Conservation (phyloP, 306 rosid species). For the Alnus glutinosa region DNA sequence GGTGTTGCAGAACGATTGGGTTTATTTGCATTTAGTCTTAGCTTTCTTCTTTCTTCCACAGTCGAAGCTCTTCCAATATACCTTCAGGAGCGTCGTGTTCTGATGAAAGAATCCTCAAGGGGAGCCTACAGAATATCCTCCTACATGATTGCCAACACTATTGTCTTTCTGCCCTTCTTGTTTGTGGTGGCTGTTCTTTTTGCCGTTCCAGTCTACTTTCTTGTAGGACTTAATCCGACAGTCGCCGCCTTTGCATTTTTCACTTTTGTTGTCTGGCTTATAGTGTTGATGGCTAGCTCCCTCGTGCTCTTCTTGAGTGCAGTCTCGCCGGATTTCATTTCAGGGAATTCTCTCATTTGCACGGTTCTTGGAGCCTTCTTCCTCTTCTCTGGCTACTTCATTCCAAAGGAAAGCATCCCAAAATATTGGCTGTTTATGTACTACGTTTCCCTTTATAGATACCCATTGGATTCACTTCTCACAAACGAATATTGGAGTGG, state of each 20-base stretch:
- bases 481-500: slow-evolving; percentile 79
- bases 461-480: slow-evolving; percentile 79
- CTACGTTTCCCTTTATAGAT: slow-evolving; percentile 84
- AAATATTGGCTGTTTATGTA: slow-evolving; percentile 91
- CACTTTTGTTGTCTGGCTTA: slow-evolving; percentile 81
- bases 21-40: slow-evolving; percentile 82
- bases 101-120: slow-evolving; percentile 89
- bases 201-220: slow-evolving; percentile 73
- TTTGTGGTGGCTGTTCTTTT: slow-evolving; percentile 71
- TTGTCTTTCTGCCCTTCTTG: slow-evolving; percentile 77
- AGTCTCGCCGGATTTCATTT: slow-evolving; percentile 82
- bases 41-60: slow-evolving; percentile 85
- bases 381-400: slow-evolving; percentile 92
- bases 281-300: slow-evolving; percentile 88
- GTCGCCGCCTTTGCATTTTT: slow-evolving; percentile 63
- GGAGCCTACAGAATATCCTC: slow-evolving; percentile 79
- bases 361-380: slow-evolving; percentile 88
- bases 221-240: slow-evolving; percentile 88
- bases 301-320: slow-evolving; percentile 80
- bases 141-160: slow-evolving; percentile 82
- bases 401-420: slow-evolving; percentile 83
- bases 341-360: slow-evolving; percentile 84
- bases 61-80: slow-evolving; percentile 89
- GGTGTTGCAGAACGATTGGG: slow-evolving; percentile 76
- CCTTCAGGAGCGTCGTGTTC: slow-evolving; percentile 79